These are phyloP conservation scores for Erythrophleum ivorense DNA, from an alignment of 331 rosid genomes.

Conservation along the genomic window DNA sequence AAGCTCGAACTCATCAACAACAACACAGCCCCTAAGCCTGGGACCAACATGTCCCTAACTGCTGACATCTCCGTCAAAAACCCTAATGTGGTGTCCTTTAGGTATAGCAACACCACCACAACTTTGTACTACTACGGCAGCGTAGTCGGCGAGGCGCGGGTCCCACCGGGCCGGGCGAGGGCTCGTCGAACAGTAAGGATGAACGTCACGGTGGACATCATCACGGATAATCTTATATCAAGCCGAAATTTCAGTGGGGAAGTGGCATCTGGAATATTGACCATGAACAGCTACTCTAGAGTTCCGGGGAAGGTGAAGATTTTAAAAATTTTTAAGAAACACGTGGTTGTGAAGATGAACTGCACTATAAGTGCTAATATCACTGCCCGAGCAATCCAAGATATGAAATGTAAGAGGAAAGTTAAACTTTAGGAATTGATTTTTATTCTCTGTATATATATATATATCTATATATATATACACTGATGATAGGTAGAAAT, in stretches of 20 bases:
- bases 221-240: conserved; percentile 30
- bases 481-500: not conserved
- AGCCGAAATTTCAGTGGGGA: conserved; percentile 42
- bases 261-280: conserved; percentile 44
- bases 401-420: conserved; percentile 60
- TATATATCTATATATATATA: no score
- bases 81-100: conserved; percentile 61
- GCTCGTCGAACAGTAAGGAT: conserved; percentile 55
- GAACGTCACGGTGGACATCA: conserved; percentile 54
- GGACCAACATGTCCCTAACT: conserved; percentile 52
- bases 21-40: conserved; percentile 35
- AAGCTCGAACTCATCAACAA: conserved; percentile 44
- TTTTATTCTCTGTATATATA: not conserved
- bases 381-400: conserved; percentile 47
- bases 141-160: conserved; percentile 59
- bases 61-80: conserved; percentile 63
- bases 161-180: conserved; percentile 53
- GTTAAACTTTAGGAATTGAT: conserved; percentile 42
- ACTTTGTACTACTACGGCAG: conserved; percentile 47
- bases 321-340: conserved; percentile 48
- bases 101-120: conserved; percentile 61
- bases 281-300: conserved; percentile 53
- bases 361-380: conserved; percentile 55
- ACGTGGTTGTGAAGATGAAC: conserved; percentile 64
- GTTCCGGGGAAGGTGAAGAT: conserved; percentile 65